These are phyloP conservation scores for Aureobasidium sp. DNA, from an alignment of 2,329 filamentous ascomycete species.

Conservation along the genomic window DNA sequence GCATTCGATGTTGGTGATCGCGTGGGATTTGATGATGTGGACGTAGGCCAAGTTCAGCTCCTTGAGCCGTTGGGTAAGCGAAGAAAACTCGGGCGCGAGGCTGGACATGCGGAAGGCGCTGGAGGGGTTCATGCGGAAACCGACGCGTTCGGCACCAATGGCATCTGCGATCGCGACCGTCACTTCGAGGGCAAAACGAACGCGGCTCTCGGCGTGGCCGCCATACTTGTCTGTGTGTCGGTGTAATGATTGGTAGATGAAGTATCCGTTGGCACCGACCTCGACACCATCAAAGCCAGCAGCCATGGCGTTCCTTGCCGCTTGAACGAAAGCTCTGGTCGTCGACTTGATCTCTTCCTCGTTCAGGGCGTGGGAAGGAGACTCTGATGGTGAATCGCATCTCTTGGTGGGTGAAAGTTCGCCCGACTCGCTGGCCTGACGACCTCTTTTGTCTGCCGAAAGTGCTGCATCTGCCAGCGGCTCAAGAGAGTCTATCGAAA, in stretches of 20 bases:
- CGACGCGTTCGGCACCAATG: conserved; percentile 44
- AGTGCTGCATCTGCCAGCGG: conserved; percentile 39
- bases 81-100: conserved; percentile 53
- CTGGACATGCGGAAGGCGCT: conserved; percentile 50
- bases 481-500: conserved; percentile 55
- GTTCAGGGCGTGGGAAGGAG: conserved; percentile 24
- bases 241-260: conserved; percentile 57
- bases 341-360: conserved; percentile 30
- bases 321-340: conserved; percentile 31
- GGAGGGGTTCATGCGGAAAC: conserved; percentile 53
- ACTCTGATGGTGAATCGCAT: conserved; percentile 19
- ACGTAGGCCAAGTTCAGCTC: conserved; percentile 48
- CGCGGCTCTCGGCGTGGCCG: conserved; percentile 40
- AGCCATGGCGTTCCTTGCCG: conserved; percentile 36
- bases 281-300: conserved; percentile 56
- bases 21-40: conserved; percentile 51
- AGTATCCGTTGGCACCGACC: conserved; percentile 41
- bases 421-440: conserved; percentile 23
- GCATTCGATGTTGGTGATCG: conserved; percentile 35
- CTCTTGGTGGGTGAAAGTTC: neutral
- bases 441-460: conserved; percentile 23
- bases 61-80: conserved; percentile 45
- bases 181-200: conserved; percentile 45
- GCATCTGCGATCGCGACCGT: conserved; percentile 41
- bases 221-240: conserved; percentile 42